Conservation (phyloP, 163 green algal genomes). For the Coccomyxa subellipsoidea region DNA sequence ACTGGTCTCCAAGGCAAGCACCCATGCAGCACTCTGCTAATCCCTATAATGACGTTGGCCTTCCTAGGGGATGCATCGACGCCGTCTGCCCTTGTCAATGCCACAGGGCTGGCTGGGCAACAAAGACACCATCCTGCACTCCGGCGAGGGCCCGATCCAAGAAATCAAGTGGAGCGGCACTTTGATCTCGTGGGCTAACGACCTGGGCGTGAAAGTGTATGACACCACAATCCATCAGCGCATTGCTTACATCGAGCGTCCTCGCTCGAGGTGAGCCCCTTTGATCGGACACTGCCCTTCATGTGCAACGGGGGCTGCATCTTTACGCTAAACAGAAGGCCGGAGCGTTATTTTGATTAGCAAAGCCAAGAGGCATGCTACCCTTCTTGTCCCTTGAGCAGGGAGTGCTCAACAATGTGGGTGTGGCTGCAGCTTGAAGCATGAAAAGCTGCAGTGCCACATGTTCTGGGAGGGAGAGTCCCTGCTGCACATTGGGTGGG, state of each 20-base stretch:
- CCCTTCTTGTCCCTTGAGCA: too few species aligned
- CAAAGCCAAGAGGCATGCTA: not conserved
- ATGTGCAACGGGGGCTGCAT: too few species aligned
- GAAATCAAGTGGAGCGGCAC: conserved; percentile 60
- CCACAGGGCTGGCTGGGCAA: conserved; percentile 87
- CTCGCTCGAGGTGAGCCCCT: conserved; percentile 5
- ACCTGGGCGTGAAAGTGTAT: conserved; percentile 70
- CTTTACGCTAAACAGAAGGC: too few species aligned
- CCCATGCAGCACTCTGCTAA: too few species aligned
- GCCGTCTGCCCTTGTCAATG: too few species aligned
- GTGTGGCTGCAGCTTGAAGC: not conserved
- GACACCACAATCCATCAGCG: conserved; percentile 43
- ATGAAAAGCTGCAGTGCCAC: conserved; percentile 10
- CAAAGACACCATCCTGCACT: conserved; percentile 67
- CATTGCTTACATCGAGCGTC: conserved; percentile 42
- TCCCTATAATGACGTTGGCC: too few species aligned
- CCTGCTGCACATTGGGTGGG: conserved; percentile 59
- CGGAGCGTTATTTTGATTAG: not conserved
- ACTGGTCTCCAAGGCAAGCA: conserved; percentile 65
- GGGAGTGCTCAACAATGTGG: too few species aligned
- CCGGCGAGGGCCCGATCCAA: conserved; percentile 66
- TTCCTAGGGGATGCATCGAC: too few species aligned
- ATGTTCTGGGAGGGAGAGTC: conserved; percentile 33
- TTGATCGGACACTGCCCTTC: not conserved
- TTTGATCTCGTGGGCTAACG: conserved; percentile 84